Evolutionary conservation across 2,329 filamentous ascomycete species (phyloP).

Genomic region (Fusarium luffae): DNA sequence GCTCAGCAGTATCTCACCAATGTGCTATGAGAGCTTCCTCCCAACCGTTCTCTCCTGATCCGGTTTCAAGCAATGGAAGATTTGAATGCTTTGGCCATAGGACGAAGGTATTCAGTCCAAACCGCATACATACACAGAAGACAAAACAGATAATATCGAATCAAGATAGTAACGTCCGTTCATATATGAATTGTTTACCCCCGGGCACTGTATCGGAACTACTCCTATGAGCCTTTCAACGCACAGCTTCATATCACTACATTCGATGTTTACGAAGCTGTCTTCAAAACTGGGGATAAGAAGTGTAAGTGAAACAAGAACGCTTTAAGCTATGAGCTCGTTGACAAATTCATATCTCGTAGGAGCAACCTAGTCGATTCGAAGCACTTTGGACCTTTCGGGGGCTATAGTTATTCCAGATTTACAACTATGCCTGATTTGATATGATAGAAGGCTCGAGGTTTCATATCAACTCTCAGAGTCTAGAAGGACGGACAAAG

Average conservation of each 20-base stretch:
- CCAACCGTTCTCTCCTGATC: not conserved
- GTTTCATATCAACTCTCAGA: not conserved
- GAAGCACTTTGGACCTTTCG: too few relatives aligned
- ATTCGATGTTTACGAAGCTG: not conserved
- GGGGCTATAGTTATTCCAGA: not conserved
- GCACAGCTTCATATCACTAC: not conserved
- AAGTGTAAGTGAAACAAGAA: not conserved
- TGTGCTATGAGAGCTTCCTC: not conserved
- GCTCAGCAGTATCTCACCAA: not conserved
- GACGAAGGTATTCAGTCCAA: not conserved
- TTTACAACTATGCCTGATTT: not conserved
- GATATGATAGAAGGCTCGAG: not conserved
- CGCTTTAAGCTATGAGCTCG: not conserved
- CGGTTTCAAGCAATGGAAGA: not conserved
- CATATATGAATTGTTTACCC: not conserved
- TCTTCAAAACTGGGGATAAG: accelerated
- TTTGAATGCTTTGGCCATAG: not conserved
- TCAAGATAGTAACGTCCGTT: not conserved
- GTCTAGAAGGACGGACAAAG: accelerated
- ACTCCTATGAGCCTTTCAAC: not conserved
- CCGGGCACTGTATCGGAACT: not conserved
- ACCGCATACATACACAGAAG: not conserved
- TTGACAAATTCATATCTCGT: not conserved
- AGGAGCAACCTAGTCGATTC: too few relatives aligned
- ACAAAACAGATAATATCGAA: not conserved